These are phyloP conservation scores for Prillingera fragicola DNA, from an alignment of 1,284 basidiomycete genomes.

Conservation along the genomic window DNA sequence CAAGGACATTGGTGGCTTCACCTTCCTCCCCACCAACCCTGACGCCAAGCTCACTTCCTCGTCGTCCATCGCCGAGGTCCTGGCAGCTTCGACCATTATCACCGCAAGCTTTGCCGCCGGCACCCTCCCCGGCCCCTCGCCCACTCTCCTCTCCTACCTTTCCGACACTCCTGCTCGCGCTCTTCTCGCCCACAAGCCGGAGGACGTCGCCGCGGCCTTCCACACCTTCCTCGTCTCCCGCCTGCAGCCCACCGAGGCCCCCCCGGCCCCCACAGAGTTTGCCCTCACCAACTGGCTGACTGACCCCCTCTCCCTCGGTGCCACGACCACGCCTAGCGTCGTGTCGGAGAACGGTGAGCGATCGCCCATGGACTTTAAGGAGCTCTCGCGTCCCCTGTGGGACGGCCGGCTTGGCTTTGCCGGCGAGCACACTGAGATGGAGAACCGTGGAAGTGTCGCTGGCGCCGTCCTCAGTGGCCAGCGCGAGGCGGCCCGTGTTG, in stretches of 20 bases:
- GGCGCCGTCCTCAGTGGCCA: slow-evolving; percentile 50
- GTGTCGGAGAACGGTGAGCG: slow-evolving; percentile 40
- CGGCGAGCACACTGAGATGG: slow-evolving; percentile 54
- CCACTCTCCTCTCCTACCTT: slow-evolving; percentile 50
- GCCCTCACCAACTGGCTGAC: slow-evolving; percentile 49
- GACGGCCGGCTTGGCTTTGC: slow-evolving; percentile 51
- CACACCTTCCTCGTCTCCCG: slow-evolving; percentile 45
- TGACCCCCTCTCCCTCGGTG: slow-evolving; percentile 51
- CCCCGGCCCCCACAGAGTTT: slow-evolving; percentile 20
- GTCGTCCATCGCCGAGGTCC: slow-evolving; percentile 29
- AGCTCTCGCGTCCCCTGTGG: slow-evolving; percentile 49
- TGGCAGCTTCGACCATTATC: slow-evolving; percentile 43
- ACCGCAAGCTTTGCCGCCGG: slow-evolving; percentile 41
- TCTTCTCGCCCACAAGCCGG: slow-evolving; percentile 24
- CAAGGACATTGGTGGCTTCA: slow-evolving; percentile 44
- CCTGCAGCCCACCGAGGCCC: slow-evolving; percentile 16
- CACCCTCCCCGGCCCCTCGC: slow-evolving; percentile 33
- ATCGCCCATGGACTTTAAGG: slow-evolving; percentile 51
- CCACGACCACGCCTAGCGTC: slow-evolving; percentile 51
- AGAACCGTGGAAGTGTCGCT: slow-evolving; percentile 50
- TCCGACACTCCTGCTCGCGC: slow-evolving; percentile 40
- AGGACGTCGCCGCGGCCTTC: slow-evolving; percentile 38
- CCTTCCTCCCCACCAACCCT: slow-evolving; percentile 40
- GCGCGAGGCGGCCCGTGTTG: slow-evolving; percentile 47
- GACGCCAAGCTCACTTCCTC: slow-evolving; percentile 7